These are phyloP conservation scores for Penicillium lividum DNA, from an alignment of 495 filamentous ascomycete genomes.

Conservation along the genomic window DNA sequence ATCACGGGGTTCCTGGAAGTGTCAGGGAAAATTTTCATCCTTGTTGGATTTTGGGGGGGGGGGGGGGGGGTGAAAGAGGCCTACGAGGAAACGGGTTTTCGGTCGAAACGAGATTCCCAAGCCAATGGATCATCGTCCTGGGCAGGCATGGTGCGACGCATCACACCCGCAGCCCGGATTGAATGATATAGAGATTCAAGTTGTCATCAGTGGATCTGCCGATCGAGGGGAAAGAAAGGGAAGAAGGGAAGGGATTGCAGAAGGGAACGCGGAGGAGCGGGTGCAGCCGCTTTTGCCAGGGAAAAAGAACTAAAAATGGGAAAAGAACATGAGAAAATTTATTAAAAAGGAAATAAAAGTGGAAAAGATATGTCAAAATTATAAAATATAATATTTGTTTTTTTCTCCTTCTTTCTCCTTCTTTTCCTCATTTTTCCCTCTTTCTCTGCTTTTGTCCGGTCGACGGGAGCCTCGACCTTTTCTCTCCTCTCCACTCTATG, in stretches of 20 bases:
- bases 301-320: slow-evolving; percentile 5
- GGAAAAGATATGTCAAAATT: too few species aligned
- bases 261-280: slow-evolving; percentile 12
- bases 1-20: slow-evolving; percentile 34
- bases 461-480: slow-evolving; percentile 38
- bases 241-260: slow-evolving; percentile 15
- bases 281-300: slow-evolving; percentile 22
- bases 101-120: slow-evolving; percentile 28
- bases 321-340: neutral
- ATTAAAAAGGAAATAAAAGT: neutral
- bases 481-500: slow-evolving; percentile 10
- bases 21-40: neutral
- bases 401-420: neutral
- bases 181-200: slow-evolving; percentile 7
- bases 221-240: slow-evolving; percentile 19
- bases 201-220: slow-evolving; percentile 26
- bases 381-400: neutral
- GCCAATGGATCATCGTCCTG: slow-evolving; percentile 13
- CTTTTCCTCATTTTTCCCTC: slow-evolving; percentile 14
- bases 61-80: neutral
- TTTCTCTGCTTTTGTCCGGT: slow-evolving; percentile 16
- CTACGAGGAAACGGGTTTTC: slow-evolving; percentile 30
- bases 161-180: slow-evolving; percentile 15
- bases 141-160: slow-evolving; percentile 28
- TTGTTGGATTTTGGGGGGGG: neutral